A percentile compares a stretch with the other conserved stretches of the same genome.
Conservation (phyloP, 768 basidiomycete genomes). For the Trichaptum fuscoviolaceum region DNA sequence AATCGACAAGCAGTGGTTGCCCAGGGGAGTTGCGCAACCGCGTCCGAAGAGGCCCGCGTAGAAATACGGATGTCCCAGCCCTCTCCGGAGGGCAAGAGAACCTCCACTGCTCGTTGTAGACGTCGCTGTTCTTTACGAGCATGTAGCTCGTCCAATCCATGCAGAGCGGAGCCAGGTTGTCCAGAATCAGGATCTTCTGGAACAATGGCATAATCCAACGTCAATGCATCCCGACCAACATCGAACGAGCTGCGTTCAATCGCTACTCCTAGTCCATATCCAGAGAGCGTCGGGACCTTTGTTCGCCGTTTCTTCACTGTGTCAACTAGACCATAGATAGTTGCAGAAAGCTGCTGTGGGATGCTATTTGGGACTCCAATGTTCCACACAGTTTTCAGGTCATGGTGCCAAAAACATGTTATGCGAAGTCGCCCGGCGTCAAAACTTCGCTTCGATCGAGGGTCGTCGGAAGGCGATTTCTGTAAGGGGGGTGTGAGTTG, state of each 20-base stretch:
- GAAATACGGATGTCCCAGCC: conserved; percentile 87
- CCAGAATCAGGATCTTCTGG: conserved; percentile 47
- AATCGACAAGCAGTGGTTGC: conserved; percentile 51
- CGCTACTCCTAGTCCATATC: conserved; percentile 77
- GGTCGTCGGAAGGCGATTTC: conserved; percentile 30
- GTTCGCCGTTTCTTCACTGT: conserved; percentile 71
- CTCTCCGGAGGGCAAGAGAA: conserved; percentile 64
- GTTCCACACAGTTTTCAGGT: conserved; percentile 83
- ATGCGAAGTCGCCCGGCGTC: conserved; percentile 52
- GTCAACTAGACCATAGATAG: conserved; percentile 77
- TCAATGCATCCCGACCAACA: conserved; percentile 75
- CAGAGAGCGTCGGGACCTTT: conserved; percentile 67
- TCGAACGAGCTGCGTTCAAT: conserved; percentile 79
- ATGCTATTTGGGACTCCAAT: conserved; percentile 60
- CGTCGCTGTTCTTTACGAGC: conserved; percentile 60
- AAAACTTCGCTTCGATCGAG: conserved; percentile 22
- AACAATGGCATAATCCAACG: conserved; percentile 79
- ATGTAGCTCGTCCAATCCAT: conserved; percentile 61
- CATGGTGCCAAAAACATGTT: conserved; percentile 95
- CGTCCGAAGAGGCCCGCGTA: conserved; percentile 66
- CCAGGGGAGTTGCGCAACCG: conserved; percentile 73
- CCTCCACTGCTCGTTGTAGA: conserved; percentile 74
- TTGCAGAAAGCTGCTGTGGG: conserved; percentile 79
- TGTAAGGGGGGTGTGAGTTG: conserved; percentile 48
- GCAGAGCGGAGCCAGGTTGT: conserved; percentile 9